Percentiles rank a stretch among this genome's conserved stretches.
These are phyloP conservation scores for Mallotus repandus DNA, from an alignment of 441 rosid genomes.

Conservation along the genomic window DNA sequence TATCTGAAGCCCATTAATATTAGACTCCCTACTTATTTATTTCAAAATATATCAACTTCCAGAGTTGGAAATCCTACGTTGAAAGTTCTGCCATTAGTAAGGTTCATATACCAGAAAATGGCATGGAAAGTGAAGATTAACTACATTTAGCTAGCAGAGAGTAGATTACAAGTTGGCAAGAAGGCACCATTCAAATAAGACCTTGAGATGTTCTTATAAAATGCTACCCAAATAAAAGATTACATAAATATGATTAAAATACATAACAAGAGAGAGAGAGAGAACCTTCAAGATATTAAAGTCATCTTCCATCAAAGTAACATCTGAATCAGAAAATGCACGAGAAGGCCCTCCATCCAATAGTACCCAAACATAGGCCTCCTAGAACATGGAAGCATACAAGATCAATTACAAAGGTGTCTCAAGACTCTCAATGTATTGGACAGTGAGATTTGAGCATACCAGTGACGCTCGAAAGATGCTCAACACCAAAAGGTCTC, in stretches of 20 bases:
- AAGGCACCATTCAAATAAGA: neutral
- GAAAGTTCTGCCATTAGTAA: neutral
- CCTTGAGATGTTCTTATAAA: neutral
- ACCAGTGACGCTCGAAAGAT: slow-evolving; percentile 77
- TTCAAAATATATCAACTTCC: neutral
- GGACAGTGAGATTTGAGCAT: slow-evolving; percentile 20
- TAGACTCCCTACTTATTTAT: neutral
- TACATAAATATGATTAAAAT: too few species aligned
- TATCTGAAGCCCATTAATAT: neutral
- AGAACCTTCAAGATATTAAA: slow-evolving; percentile 69
- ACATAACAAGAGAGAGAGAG: neutral
- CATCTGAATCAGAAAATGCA: slow-evolving; percentile 84
- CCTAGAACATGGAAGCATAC: slow-evolving; percentile 43
- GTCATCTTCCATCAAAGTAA: slow-evolving; percentile 83
- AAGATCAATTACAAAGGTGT: slow-evolving; percentile 15
- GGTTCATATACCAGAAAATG: slow-evolving; percentile 5
- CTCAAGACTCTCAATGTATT: slow-evolving; percentile 2
- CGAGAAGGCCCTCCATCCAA: slow-evolving; percentile 98
- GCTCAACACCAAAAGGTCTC: slow-evolving; percentile 85
- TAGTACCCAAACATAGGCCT: slow-evolving; percentile 78
- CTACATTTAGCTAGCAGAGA: neutral
- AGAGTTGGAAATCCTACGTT: slow-evolving; percentile 1
- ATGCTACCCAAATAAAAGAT: too few species aligned
- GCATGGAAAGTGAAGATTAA: neutral
- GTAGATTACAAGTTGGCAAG: neutral